phyloP scores from a whole-genome alignment of 768 basidiomycete genomes.

The Lactarius vividus region DNA sequence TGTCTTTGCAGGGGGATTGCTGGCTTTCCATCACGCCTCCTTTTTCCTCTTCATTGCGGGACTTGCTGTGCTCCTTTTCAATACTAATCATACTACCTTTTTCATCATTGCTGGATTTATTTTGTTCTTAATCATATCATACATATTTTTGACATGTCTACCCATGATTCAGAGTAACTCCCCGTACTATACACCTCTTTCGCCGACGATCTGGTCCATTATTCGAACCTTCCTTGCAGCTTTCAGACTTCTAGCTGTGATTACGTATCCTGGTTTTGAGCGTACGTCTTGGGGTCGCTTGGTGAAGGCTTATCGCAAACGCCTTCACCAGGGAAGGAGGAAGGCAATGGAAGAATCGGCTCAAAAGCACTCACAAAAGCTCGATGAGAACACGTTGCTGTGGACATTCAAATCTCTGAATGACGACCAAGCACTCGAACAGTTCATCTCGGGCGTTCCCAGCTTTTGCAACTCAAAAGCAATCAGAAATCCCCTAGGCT shows the following conservation, averaged over 20 bases:
- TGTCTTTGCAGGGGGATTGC: not conserved
- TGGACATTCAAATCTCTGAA: not conserved
- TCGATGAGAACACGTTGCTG: not conserved
- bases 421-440: not conserved
- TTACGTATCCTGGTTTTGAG: not conserved
- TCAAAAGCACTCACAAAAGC: not conserved
- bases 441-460: not conserved
- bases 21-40: not conserved
- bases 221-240: not conserved
- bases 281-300: not conserved
- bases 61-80: not conserved
- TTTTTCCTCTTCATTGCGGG: not conserved
- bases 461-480: not conserved
- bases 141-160: not conserved
- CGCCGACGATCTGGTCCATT: not conserved
- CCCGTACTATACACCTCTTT: not conserved
- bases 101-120: too few species aligned
- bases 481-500: not conserved
- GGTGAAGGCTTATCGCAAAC: not conserved
- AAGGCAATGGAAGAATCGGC: not conserved
- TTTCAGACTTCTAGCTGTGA: not conserved
- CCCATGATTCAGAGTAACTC: not conserved
- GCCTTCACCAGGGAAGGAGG: not conserved
- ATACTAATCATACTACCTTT: not conserved
- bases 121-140: not conserved